These are phyloP conservation scores for Hygrocybe punicea DNA, from an alignment of 768 basidiomycete species.

Conservation along the genomic window DNA sequence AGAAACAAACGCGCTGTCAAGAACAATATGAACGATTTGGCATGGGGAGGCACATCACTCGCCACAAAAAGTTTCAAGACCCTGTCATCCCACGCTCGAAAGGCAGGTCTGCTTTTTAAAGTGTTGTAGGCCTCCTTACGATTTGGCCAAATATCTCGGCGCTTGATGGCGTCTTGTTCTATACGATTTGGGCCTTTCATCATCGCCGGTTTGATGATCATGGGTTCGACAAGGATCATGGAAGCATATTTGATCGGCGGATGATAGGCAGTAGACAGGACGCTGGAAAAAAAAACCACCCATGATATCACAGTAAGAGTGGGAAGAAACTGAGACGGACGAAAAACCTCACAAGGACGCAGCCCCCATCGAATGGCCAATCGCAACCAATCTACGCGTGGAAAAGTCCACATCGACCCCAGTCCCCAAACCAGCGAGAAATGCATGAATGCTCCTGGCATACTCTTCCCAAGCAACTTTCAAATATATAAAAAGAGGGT, in stretches of 20 bases:
- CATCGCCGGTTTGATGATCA: slow-evolving; percentile 32
- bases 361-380: slow-evolving; percentile 58
- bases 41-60: slow-evolving; percentile 8
- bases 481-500: background rate
- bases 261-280: slow-evolving; percentile 42
- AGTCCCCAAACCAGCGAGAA: slow-evolving; percentile 46
- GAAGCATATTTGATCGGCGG: slow-evolving; percentile 38
- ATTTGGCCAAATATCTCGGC: slow-evolving; percentile 53
- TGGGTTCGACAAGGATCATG: slow-evolving; percentile 46
- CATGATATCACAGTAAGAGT: too few relatives aligned
- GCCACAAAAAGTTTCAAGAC: slow-evolving; percentile 45
- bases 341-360: slow-evolving; percentile 39
- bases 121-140: slow-evolving; percentile 43
- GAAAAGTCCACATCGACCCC: slow-evolving; percentile 51
- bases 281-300: slow-evolving; percentile 23
- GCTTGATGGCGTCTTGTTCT: slow-evolving; percentile 31
- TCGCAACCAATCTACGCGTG: slow-evolving; percentile 45
- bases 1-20: background rate
- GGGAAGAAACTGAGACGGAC: background rate
- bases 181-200: slow-evolving; percentile 19
- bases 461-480: slow-evolving; percentile 56
- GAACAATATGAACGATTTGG: background rate
- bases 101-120: slow-evolving; percentile 39
- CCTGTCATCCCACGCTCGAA: slow-evolving; percentile 50
- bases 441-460: slow-evolving; percentile 43